Percentiles rank a stretch among this genome's conserved stretches.
These are phyloP conservation scores for Croton setiger DNA, from an alignment of 441 rosid species.

Conservation along the genomic window DNA sequence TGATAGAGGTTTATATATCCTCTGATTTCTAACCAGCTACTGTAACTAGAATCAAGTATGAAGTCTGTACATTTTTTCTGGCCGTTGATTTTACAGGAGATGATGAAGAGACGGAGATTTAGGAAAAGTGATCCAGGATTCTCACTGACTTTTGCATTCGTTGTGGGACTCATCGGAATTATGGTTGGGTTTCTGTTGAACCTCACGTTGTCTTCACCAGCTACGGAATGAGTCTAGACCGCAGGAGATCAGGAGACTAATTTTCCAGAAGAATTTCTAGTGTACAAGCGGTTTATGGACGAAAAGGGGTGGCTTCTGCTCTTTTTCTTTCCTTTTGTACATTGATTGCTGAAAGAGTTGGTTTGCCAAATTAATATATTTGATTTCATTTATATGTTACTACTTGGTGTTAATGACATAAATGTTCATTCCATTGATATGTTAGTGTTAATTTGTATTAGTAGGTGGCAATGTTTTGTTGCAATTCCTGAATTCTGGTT, in stretches of 20 bases:
- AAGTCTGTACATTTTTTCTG: not conserved
- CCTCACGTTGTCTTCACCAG: constrained; percentile 56
- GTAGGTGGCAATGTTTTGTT: constrained; percentile 9
- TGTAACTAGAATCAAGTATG: not conserved
- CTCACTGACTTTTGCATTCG: constrained; percentile 70
- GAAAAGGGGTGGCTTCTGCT: constrained; percentile 24
- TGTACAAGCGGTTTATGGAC: constrained; percentile 34
- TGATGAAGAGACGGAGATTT: constrained; percentile 62
- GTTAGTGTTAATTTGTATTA: constrained; percentile 8
- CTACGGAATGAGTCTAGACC: constrained; percentile 17
- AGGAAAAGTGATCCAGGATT: constrained; percentile 56
- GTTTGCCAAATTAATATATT: constrained; percentile 26
- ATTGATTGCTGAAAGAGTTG: constrained; percentile 27
- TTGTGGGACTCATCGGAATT: constrained; percentile 80
- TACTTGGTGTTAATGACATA: constrained; percentile 3
- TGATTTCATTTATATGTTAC: constrained; percentile 28
- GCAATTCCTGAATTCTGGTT: not conserved
- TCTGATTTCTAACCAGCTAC: no score
- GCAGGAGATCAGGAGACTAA: constrained; percentile 8
- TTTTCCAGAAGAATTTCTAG: constrained; percentile 12
- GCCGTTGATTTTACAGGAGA: constrained; percentile 45
- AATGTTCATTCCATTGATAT: constrained; percentile 18
- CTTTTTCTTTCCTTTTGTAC: constrained; percentile 26
- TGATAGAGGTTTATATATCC: no score
- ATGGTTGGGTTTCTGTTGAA: constrained; percentile 75